Conservation (phyloP, 2,329 filamentous ascomycete genomes). For the Plectosphaerella plurivora region DNA sequence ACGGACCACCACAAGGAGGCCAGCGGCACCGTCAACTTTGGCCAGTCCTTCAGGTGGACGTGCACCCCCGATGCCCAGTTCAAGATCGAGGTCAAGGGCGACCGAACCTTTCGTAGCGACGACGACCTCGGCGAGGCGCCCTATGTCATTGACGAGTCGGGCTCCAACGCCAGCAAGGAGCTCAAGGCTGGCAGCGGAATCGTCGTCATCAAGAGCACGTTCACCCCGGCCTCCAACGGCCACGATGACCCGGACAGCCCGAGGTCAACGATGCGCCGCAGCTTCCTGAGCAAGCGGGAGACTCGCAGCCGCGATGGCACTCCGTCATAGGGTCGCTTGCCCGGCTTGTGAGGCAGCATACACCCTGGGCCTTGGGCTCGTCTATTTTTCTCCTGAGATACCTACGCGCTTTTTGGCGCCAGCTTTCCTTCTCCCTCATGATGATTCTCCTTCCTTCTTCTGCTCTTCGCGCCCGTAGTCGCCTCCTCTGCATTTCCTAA, state of each 20-base stretch:
- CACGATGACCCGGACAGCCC: constrained; percentile 39
- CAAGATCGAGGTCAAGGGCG: constrained; percentile 79
- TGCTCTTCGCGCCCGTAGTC: neutral
- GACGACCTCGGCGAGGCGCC: constrained; percentile 77
- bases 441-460: constrained; percentile 2
- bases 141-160: constrained; percentile 88
- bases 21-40: constrained; percentile 61
- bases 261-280: constrained; percentile 41
- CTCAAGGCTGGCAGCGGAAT: constrained; percentile 69
- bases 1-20: constrained; percentile 82
- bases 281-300: constrained; percentile 52
- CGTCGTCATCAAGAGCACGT: constrained; percentile 71
- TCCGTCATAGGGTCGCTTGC: constrained; percentile 13
- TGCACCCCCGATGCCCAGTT: constrained; percentile 83
- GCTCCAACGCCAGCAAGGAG: constrained; percentile 63
- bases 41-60: constrained; percentile 73
- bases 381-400: neutral
- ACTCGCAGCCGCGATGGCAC: constrained; percentile 39
- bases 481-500: neutral
- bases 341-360: neutral
- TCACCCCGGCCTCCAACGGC: constrained; percentile 48
- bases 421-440: constrained; percentile 3
- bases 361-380: neutral
- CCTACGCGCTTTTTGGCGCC: neutral
- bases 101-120: constrained; percentile 79